Evolutionary conservation across 2,329 filamentous ascomycete species (phyloP), one percentile per base, ranked within the genome.

Genomic region (Sporothrix brunneoviolacea): DNA sequence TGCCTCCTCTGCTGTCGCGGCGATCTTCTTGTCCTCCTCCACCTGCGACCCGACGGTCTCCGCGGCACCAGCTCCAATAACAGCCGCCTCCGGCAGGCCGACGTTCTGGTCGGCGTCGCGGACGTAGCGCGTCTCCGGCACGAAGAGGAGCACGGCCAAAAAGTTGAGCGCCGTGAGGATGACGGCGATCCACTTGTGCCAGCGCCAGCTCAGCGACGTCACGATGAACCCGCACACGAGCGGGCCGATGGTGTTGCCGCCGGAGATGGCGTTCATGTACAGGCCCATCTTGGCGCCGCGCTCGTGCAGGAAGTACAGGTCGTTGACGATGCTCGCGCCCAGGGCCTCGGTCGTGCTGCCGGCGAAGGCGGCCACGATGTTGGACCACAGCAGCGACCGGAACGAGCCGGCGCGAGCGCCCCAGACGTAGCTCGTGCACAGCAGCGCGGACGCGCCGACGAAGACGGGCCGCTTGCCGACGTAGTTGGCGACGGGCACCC

Each of bases 401-500:
- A 73, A 74, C 6, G 63, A 65, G 21, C 55, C 45, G 2, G 71
- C 68, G 15, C 64, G 40, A 1, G 70, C 71, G 37, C 71, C 70
- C 72, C 70, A 75, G 15, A 74, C 61, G 51, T 65, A 71, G 51
- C 59, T 62, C 1, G 63, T 56, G 43, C 64, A 68, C 13, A 74
- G 62, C 28, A 74, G 55, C 6, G 65, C 61, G 6, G 62, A 68
- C 2, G 67, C 60, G 35, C 72, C 62, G 16, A 75, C 67, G 51
- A 74, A 75, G 3, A 73, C 63, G 4, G 71, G 70, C 15, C 72
- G 63, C 58, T 73, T 73, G 39, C 71, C 71, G 36, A 69, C 62
- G 50, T 70, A 71, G 51, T 70, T 72, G 21, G 69, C 69, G 15
- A 74, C 19, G 6, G 71, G 71, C 5, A 75, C 70, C 72, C 71